Base-by-base conservation (phyloP, 495 filamentous ascomycete species). In the Xylaria acuta region DNA sequence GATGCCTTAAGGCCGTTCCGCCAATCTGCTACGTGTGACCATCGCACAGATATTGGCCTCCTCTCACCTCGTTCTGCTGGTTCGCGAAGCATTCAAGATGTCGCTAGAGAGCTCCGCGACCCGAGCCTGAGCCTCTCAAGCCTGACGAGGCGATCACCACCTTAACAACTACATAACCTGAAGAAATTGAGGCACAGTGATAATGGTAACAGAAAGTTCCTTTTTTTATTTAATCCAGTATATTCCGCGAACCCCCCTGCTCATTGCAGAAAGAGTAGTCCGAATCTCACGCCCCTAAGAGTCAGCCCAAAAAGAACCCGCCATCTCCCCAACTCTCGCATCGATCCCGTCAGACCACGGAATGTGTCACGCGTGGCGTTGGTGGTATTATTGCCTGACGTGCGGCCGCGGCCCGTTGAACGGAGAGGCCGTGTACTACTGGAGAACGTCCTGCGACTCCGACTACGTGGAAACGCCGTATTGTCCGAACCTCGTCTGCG, bases 331-430 rank as follows among this genome's bases (percentile, higher is more conserved):
- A 41, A 64, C 30, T 45, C 27, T 51, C 32, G 56, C 32, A 22
- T 36, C 27, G 16, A 43, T 30, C 22, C 27, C 27, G 34, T 27
- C 40, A 45, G 25, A 20, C 43, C 36, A 58, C 67, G 60, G 14
- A 8, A 77, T 77, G 75, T 77, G 75, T 40, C 68, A 75, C 59
- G 75, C 75, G n/a, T 69, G 66, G 49, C 41, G 67, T 22, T 77
- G 75, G 75, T 72, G 62, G 53, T 77, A 71, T 56, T 77, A 71
- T 22, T 77, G 75, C 64, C 27, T 75, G 20, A 66, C 54, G 25
- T 77, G 75, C 51, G 73, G 75, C 51, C 67, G 75, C 12, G 75
- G 75, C 22, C 75, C 75, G 5, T 49, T 77, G n/a, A 67, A 70
- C 25, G 74, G 71, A 8, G 71, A 73, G 71, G 64, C 54, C 18